Evolutionary conservation across 1,139 yeast species (phyloP).

Genomic region (Meyerozyma guilliermondii): DNA sequence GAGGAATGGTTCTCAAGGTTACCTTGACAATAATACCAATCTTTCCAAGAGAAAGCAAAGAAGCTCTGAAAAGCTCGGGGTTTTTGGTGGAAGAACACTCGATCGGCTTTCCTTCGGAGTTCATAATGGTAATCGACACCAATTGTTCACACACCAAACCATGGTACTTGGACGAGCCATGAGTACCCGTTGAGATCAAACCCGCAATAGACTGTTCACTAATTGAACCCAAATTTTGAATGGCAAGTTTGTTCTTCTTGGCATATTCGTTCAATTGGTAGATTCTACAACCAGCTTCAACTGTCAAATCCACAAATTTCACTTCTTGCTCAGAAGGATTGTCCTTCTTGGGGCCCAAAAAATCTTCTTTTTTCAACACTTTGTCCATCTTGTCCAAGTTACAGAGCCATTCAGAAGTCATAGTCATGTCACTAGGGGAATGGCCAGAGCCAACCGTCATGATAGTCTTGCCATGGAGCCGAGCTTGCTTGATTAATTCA

Average conservation of each 20-base stretch:
- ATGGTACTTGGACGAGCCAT: constrained; percentile 90
- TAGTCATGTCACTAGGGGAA: constrained; percentile 87
- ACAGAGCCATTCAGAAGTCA: constrained; percentile 85
- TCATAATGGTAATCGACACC: constrained; percentile 67
- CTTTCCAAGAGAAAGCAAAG: constrained; percentile 81
- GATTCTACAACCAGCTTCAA: constrained; percentile 88
- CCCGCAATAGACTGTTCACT: constrained; percentile 95
- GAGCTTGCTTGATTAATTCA: constrained; percentile 62
- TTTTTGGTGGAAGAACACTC: constrained; percentile 66
- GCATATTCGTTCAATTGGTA: constrained; percentile 69
- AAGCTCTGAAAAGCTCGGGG: constrained; percentile 76
- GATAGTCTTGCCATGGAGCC: constrained; percentile 54
- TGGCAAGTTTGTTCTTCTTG: constrained; percentile 61
- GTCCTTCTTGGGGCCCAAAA: constrained; percentile 32
- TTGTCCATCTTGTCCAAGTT: constrained; percentile 72
- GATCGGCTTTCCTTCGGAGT: constrained; percentile 67
- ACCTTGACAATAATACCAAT: constrained; percentile 86
- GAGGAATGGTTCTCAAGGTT: constrained; percentile 82
- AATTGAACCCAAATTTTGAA: constrained; percentile 91
- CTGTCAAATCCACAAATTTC: constrained; percentile 81
- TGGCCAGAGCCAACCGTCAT: constrained; percentile 94
- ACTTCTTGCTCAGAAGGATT: constrained; percentile 36
- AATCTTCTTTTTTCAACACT: constrained; percentile 41
- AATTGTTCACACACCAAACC: constrained; percentile 87
- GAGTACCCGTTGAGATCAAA: constrained; percentile 92